phyloP scores from a whole-genome alignment of 2,329 filamentous ascomycete genomes.

The Paracorniculantispora psalliotae region DNA sequence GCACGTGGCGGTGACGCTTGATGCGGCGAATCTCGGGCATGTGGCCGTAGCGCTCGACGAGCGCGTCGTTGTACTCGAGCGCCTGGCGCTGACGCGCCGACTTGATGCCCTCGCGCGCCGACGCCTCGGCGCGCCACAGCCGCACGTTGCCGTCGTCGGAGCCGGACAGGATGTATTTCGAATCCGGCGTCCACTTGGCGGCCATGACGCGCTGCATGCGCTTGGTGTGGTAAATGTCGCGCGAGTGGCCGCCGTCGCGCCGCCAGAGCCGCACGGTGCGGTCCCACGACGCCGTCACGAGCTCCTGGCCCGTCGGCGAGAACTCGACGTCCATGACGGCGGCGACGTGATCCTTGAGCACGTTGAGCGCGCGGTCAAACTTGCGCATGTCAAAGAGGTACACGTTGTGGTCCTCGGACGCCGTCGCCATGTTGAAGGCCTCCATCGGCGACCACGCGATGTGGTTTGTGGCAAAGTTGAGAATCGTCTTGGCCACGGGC shows the following conservation, averaged over 20 bases:
- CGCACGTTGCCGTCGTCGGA: constrained; percentile 87
- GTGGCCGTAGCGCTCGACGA: constrained; percentile 80
- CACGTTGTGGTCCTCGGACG: constrained; percentile 90
- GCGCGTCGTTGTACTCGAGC: constrained; percentile 83
- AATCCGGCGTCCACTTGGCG: constrained; percentile 79
- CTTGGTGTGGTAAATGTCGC: constrained; percentile 96
- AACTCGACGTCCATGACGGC: constrained; percentile 98
- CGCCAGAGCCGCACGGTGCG: constrained; percentile 84
- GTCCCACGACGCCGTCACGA: constrained; percentile 83
- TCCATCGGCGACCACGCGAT: constrained; percentile 96
- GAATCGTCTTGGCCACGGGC: constrained; percentile 72
- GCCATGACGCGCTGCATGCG: constrained; percentile 94
- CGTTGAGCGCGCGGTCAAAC: constrained; percentile 80
- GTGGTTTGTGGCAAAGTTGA: constrained; percentile 78
- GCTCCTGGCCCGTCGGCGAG: constrained; percentile 87
- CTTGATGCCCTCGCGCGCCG: constrained; percentile 77
- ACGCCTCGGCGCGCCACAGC: constrained; percentile 85
- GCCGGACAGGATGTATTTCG: constrained; percentile 82
- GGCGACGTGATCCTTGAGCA: constrained; percentile 81
- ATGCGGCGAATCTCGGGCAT: constrained; percentile 96
- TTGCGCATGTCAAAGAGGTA: constrained; percentile 89
- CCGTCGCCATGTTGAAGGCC: constrained; percentile 89
- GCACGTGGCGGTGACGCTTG: constrained; percentile 82
- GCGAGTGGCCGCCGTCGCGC: constrained; percentile 72
- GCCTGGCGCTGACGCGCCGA: constrained; percentile 79